A percentile compares a stretch with the other conserved stretches of the same genome.
Conservation (phyloP, 1,139 yeast genomes). For the Candida tetrigidarum region DNA sequence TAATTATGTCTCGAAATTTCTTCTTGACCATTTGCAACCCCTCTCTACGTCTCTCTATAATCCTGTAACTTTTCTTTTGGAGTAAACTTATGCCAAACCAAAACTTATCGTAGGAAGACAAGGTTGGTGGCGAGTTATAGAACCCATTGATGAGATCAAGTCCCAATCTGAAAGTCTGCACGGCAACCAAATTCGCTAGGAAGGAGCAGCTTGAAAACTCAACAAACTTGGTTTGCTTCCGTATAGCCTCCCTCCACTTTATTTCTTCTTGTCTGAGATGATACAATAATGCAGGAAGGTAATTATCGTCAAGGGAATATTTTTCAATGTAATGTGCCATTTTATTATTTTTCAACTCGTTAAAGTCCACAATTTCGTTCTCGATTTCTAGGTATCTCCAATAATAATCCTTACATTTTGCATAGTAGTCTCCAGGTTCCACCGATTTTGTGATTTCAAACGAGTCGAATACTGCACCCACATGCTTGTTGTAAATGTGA, state of each 20-base stretch:
- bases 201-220: slow-evolving; percentile 14
- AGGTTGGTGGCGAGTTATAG: background rate
- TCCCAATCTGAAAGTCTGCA: slow-evolving; percentile 23
- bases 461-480: slow-evolving; percentile 3
- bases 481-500: slow-evolving; percentile 10
- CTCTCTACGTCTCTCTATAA: slow-evolving; percentile 7
- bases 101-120: slow-evolving; percentile 23
- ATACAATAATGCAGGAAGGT: slow-evolving; percentile 7
- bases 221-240: background rate
- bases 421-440: background rate
- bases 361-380: slow-evolving; percentile 3
- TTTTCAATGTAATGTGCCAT: slow-evolving; percentile 2
- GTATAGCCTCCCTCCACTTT: background rate
- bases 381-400: slow-evolving; percentile 6
- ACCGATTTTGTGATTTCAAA: slow-evolving; percentile 6
- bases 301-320: slow-evolving; percentile 6
- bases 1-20: background rate
- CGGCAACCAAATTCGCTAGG: slow-evolving; percentile 14
- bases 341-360: background rate
- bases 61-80: slow-evolving; percentile 11
- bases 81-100: slow-evolving; percentile 24
- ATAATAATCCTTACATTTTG: slow-evolving; percentile 4
- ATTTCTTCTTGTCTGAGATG: background rate
- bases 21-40: background rate
- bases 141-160: slow-evolving; percentile 12